phyloP scores from a whole-genome alignment of 1,284 basidiomycete species.

The Heterobasidion occidentale region DNA sequence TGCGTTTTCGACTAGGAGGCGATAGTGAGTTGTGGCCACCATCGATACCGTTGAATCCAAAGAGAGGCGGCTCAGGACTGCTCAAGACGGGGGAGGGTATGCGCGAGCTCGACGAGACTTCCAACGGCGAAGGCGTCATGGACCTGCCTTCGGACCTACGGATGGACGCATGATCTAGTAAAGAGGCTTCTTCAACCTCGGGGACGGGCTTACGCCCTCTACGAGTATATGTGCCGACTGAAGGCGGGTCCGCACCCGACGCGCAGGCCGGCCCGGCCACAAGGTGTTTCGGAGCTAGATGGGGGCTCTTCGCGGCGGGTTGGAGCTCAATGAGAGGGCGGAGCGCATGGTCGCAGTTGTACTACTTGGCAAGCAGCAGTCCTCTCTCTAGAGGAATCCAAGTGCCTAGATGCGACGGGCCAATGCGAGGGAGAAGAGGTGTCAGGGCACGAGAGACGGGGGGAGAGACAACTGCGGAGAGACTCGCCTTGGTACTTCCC shows the following conservation, averaged over 20 bases:
- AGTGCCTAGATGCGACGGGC: conserved; percentile 58
- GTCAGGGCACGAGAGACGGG: background rate
- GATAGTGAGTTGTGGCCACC: conserved; percentile 30
- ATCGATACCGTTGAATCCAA: conserved; percentile 31
- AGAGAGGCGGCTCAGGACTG: conserved; percentile 33
- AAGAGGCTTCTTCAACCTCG: conserved; percentile 41
- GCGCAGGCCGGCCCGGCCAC: conserved; percentile 56
- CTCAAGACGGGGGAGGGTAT: conserved; percentile 80
- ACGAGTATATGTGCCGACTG: conserved; percentile 38
- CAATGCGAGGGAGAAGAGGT: background rate
- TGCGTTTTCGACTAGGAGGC: conserved; percentile 18
- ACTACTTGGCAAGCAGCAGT: conserved; percentile 82
- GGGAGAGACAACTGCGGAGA: background rate
- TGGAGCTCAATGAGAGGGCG: conserved; percentile 94
- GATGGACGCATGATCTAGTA: conserved; percentile 51
- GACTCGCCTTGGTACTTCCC: conserved; percentile 93
- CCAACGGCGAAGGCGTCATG: conserved; percentile 81
- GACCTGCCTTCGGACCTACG: conserved; percentile 74
- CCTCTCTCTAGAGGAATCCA: conserved; percentile 98
- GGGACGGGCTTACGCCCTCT: conserved; percentile 41
- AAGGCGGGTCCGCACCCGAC: conserved; percentile 35
- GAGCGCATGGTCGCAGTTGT: conserved; percentile 86
- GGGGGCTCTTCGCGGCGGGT: conserved; percentile 88
- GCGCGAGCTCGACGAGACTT: conserved; percentile 78
- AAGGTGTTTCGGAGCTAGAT: conserved; percentile 93